These are phyloP conservation scores for Garcia nutans DNA, from an alignment of 345 rosid genomes.

Conservation along the genomic window DNA sequence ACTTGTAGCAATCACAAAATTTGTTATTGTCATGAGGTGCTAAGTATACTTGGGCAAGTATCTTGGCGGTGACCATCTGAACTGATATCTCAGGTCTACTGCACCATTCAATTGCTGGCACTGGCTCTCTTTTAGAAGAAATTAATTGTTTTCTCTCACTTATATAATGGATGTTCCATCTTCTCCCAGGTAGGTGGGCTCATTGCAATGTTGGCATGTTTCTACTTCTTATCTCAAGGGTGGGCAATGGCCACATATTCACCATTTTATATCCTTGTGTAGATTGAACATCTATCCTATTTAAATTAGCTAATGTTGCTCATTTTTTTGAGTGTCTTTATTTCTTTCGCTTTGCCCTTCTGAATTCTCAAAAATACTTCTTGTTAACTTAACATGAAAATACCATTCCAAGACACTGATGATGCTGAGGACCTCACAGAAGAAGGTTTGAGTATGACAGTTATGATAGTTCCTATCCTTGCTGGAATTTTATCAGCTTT, in stretches of 20 bases:
- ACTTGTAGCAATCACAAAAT: not conserved
- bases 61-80: not conserved
- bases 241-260: conserved; percentile 85
- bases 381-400: conserved; percentile 55
- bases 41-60: not conserved
- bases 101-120: not conserved
- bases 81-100: not conserved
- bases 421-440: conserved; percentile 49
- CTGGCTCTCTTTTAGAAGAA: not conserved
- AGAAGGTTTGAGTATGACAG: conserved; percentile 63
- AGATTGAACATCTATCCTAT: not conserved
- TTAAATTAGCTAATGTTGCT: not conserved
- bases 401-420: conserved; percentile 58
- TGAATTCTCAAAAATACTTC: conserved; percentile 12
- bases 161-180: conserved; percentile 9
- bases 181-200: conserved; percentile 83
- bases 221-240: conserved; percentile 90
- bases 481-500: conserved; percentile 95
- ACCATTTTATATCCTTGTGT: conserved; percentile 82
- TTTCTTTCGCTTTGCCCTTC: not conserved
- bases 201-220: conserved; percentile 77
- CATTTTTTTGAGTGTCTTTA: not conserved
- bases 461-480: conserved; percentile 72
- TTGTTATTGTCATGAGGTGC: not conserved
- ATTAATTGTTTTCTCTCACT: not conserved